A percentile compares a stretch with the other conserved stretches of the same genome.
Conservation (phyloP, 1,284 basidiomycete species). For the Mycena citricolor region DNA sequence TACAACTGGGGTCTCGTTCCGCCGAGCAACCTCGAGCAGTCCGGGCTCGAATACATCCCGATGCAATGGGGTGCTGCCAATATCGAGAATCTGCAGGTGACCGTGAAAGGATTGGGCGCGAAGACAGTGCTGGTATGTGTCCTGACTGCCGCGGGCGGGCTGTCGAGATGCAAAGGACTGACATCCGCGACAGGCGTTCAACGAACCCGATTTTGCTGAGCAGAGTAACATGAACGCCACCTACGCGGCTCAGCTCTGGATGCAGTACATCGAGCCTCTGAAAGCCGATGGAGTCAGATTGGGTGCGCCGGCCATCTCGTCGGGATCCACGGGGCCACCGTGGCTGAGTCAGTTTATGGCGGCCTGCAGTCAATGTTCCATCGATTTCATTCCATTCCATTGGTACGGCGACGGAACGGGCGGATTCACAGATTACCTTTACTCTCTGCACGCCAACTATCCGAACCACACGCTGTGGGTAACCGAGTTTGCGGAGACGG, state of each 20-base stretch:
- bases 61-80: constrained; percentile 50
- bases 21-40: constrained; percentile 40
- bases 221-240: constrained; percentile 62
- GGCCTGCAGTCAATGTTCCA: constrained; percentile 51
- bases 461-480: constrained; percentile 56
- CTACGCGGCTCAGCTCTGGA: constrained; percentile 60
- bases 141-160: neutral
- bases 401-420: constrained; percentile 50
- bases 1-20: constrained; percentile 47
- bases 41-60: constrained; percentile 44
- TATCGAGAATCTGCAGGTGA: constrained; percentile 37
- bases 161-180: neutral
- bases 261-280: constrained; percentile 61
- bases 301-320: constrained; percentile 67
- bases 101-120: constrained; percentile 40
- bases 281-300: constrained; percentile 51
- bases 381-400: constrained; percentile 46
- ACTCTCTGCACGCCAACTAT: constrained; percentile 43
- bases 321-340: constrained; percentile 49
- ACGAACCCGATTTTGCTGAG: constrained; percentile 58
- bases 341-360: constrained; percentile 58
- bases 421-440: constrained; percentile 53
- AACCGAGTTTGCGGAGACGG: constrained; percentile 58
- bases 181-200: constrained; percentile 38
- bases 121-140: constrained; percentile 41